A percentile compares a stretch with the other conserved stretches of the same genome.
Conservation (phyloP, 2,329 filamentous ascomycete species). For the Claviceps sp. region DNA sequence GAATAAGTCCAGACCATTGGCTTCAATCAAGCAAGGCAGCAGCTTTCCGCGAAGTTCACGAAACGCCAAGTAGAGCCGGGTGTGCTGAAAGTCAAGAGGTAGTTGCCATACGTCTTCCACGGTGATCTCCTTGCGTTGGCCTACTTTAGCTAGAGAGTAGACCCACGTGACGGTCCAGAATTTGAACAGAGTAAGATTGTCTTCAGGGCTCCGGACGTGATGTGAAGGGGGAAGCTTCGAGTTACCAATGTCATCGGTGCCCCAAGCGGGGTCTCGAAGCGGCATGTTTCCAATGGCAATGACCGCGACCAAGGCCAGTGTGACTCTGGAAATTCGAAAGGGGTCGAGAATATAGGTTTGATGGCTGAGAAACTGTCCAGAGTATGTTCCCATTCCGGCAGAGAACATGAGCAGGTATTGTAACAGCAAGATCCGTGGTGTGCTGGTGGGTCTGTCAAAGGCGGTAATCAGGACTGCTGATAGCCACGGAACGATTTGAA, state of each 20-base stretch:
- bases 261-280: constrained; percentile 23
- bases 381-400: constrained; percentile 18
- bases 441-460: constrained; percentile 25
- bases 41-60: constrained; percentile 60
- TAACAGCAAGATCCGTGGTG: constrained; percentile 26
- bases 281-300: constrained; percentile 24
- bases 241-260: constrained; percentile 18
- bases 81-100: constrained; percentile 71
- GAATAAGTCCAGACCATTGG: constrained; percentile 67
- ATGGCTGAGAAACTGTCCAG: constrained; percentile 17
- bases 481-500: constrained; percentile 28
- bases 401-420: constrained; percentile 24
- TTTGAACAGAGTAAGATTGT: constrained; percentile 65
- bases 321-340: constrained; percentile 12
- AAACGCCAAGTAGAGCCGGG: constrained; percentile 59
- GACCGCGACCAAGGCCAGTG: constrained; percentile 14
- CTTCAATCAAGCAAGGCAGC: constrained; percentile 52
- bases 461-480: constrained; percentile 22
- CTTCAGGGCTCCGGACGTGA: constrained; percentile 57
- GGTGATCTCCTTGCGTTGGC: constrained; percentile 51
- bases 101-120: constrained; percentile 74
- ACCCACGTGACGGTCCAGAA: constrained; percentile 84
- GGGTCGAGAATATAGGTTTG: constrained; percentile 10
- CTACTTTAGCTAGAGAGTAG: constrained; percentile 54
- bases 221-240: constrained; percentile 14